Conservation (phyloP, 192 early-diverging fungal species). For the Linnemannia hyalina region DNA sequence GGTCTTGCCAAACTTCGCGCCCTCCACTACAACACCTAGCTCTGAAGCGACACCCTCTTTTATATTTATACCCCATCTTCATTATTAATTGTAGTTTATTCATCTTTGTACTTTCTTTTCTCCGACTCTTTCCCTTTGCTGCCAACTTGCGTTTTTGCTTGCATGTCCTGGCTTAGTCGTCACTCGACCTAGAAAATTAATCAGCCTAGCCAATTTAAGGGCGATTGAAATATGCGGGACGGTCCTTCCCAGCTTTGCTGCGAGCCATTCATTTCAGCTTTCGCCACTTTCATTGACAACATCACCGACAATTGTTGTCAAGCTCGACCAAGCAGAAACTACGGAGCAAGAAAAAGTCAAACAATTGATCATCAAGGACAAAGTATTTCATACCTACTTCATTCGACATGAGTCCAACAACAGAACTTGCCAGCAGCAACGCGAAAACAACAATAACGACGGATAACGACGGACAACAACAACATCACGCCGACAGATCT, state of each 20-base stretch:
- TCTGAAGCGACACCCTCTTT: not conserved
- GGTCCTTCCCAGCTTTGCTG: too few species aligned
- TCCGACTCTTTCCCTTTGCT: too few species aligned
- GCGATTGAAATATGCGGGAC: too few species aligned
- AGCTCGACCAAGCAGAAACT: not conserved
- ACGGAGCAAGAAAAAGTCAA: not conserved
- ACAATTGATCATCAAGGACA: not conserved
- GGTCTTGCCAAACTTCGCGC: slow-evolving; percentile 19
- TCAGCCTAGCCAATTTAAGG: too few species aligned
- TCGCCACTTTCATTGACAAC: too few species aligned
- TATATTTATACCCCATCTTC: too few species aligned
- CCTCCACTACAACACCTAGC: not conserved
- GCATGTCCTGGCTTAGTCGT: too few species aligned
- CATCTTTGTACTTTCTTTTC: slow-evolving; percentile 1
- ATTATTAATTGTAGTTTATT: not conserved
- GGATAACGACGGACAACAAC: not conserved
- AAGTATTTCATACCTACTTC: too few species aligned
- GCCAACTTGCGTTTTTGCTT: too few species aligned
- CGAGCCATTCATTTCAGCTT: not conserved
- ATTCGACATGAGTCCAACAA: not conserved
- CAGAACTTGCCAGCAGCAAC: not conserved
- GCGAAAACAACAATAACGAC: not conserved
- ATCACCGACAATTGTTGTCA: too few species aligned
- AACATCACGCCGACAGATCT: not conserved
- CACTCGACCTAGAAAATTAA: too few species aligned